Evolutionary conservation across 345 rosid species (phyloP).

Genomic region (Erysimum cheiranthoides): DNA sequence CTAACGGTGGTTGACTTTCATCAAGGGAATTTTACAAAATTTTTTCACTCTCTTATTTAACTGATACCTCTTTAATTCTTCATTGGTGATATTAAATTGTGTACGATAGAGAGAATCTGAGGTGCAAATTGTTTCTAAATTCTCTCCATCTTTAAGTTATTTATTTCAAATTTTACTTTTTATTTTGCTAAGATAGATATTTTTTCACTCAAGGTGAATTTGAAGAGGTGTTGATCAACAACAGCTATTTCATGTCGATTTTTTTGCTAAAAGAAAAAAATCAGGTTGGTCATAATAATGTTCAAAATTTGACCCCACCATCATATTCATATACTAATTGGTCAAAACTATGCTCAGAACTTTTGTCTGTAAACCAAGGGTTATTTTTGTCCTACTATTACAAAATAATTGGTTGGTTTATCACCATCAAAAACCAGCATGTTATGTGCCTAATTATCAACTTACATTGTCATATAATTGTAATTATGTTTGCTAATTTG

Average conservation of each 20-base stretch:
- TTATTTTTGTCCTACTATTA: neutral
- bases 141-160: too few species aligned
- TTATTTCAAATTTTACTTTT: too few species aligned
- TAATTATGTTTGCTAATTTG: neutral
- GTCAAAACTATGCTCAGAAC: neutral
- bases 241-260: neutral
- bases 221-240: neutral
- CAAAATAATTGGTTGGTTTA: neutral
- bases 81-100: too few species aligned
- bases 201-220: too few species aligned
- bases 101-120: too few species aligned
- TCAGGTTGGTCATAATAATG: neutral
- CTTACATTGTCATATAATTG: neutral
- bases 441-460: neutral
- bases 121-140: too few species aligned
- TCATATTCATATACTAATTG: neutral
- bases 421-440: neutral
- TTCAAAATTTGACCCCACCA: neutral
- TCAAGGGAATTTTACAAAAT: too few species aligned
- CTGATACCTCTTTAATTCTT: too few species aligned
- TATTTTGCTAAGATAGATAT: too few species aligned
- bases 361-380: neutral
- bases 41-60: too few species aligned
- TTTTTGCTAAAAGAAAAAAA: neutral
- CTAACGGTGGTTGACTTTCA: too few species aligned